These are phyloP conservation scores for Fraxinus excelsior DNA, from an alignment of 257 asterid genomes.

Conservation along the genomic window DNA sequence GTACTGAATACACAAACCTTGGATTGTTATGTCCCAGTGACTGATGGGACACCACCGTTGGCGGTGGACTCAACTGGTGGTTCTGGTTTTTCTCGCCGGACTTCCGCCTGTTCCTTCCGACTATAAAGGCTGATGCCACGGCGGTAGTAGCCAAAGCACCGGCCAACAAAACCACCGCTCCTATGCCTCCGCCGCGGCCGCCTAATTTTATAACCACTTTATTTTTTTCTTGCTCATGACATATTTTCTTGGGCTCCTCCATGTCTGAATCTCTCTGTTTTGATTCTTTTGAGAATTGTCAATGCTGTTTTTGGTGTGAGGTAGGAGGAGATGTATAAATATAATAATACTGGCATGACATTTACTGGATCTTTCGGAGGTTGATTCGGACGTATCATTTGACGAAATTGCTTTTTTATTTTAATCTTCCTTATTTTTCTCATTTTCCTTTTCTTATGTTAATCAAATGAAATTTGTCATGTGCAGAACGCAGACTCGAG, in stretches of 20 bases:
- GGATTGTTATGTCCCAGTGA: constrained; percentile 1
- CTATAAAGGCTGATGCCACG: constrained; percentile 35
- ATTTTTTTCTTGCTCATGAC: constrained; percentile 24
- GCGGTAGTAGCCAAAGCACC: constrained; percentile 75
- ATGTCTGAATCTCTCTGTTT: constrained; percentile 17
- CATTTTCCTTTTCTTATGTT: constrained; percentile 22
- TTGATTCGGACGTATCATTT: constrained; percentile 33
- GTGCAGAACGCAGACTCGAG: constrained; percentile 18
- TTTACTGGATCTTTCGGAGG: constrained; percentile 34
- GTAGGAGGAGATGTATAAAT: constrained; percentile 2
- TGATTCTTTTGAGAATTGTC: constrained; percentile 12
- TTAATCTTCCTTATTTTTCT: neutral
- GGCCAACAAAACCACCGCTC: constrained; percentile 54
- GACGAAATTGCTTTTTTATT: neutral
- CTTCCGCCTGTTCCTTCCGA: constrained; percentile 36
- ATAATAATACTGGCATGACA: constrained; percentile 25
- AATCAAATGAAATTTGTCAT: constrained; percentile 21
- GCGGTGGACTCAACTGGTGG: constrained; percentile 24
- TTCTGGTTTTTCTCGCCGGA: constrained; percentile 29
- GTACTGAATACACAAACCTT: constrained; percentile 35
- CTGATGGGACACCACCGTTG: constrained; percentile 19
- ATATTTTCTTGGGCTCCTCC: constrained; percentile 21
- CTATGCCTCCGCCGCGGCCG: constrained; percentile 43
- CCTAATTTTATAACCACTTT: constrained; percentile 31
- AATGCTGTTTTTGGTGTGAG: neutral